Evolutionary conservation across 2,329 filamentous ascomycete species (phyloP), one percentile per base, ranked within the genome.

Genomic region (Knoxdaviesia proteae): DNA sequence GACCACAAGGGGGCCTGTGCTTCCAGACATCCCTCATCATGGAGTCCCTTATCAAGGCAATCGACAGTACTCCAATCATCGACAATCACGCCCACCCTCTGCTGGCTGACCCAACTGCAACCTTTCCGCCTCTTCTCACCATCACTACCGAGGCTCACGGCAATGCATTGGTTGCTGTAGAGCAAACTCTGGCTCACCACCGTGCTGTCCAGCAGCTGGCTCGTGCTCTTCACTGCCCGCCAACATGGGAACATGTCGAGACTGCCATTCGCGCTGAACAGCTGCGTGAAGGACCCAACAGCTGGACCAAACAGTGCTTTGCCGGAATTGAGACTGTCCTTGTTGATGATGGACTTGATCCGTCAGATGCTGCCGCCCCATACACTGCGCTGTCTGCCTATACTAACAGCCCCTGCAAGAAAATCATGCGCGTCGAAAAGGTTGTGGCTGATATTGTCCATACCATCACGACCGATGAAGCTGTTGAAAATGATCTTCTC

Each of bases 401-500:
- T 48, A 77, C 77, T 0, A 61, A 64, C 20, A 72, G 71, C 42
- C 61, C 67, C 6, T 80, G 74, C 50, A 81, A 75, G 56, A 71
- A 80, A 31, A 84, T 92, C 43, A 74, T 88, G 11, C 71, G 83
- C 6, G 81, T 92, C 48, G 84, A 92, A 57, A 68, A 73, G 1
- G 54, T 87, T 2, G 82, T 81, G 0, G 71, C 75, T 34, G 61
- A 69, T 7, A 62, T 84, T 48, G 65, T 78, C 48, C 20, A 20
- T 20, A 20, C 20, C 20, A 20, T 20, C 20, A 20, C 20, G 20
- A 20, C 20, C 3, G 20, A 20, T 20, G 20, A 20, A 3, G 20
- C 20, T 20, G 20, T 20, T 20, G 20, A 20, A 20, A 20, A 20
- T 20, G 47, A 51, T 3, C 45, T 59, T 9, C 58, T 54, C 4